Conservation (phyloP, 768 basidiomycete genomes). For the Suillus cothurnatus region DNA sequence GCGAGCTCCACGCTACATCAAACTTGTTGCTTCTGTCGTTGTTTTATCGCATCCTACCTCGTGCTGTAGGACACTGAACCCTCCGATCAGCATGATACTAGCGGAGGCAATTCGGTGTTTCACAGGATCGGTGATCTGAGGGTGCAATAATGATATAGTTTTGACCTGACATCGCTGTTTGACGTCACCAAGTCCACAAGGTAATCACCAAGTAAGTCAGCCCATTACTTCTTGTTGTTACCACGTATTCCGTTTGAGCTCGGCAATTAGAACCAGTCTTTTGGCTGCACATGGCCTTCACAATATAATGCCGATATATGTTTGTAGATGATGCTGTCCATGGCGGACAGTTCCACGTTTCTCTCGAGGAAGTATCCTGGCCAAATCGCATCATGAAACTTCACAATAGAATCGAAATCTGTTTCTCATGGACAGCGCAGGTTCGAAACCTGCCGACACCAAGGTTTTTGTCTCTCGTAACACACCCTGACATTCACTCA, state of each 20-base stretch:
- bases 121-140: neutral
- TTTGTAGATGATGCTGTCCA: too few species aligned
- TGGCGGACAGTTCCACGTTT: too few species aligned
- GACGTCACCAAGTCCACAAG: neutral
- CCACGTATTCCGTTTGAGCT: neutral
- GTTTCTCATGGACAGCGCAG: too few species aligned
- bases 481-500: too few species aligned
- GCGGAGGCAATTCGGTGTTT: neutral
- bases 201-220: neutral
- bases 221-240: neutral
- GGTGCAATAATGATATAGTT: neutral
- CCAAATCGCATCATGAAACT: too few species aligned
- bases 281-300: too few species aligned
- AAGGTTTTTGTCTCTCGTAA: too few species aligned
- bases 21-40: neutral
- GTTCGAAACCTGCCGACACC: too few species aligned
- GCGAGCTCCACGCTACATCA: neutral
- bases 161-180: neutral
- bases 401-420: too few species aligned
- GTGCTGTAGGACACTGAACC: neutral
- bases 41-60: neutral
- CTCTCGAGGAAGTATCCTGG: too few species aligned
- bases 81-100: neutral
- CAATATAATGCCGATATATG: too few species aligned
- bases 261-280: too few species aligned